These are phyloP conservation scores for Ambrosia trifida DNA, from an alignment of 129 eudicot species.

Conservation along the genomic window DNA sequence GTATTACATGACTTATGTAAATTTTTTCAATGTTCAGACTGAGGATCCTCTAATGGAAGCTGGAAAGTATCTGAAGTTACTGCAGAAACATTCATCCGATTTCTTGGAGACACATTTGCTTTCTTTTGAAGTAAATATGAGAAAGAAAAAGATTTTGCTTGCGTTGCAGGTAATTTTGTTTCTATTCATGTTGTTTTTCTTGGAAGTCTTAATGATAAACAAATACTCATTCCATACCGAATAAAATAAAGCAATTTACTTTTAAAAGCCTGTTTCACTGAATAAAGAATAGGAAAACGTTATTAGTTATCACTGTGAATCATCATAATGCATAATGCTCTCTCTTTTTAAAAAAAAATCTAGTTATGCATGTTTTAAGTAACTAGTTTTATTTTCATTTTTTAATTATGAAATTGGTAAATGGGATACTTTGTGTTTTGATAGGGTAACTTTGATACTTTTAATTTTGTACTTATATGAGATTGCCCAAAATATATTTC, in stretches of 20 bases:
- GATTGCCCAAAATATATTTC: neutral
- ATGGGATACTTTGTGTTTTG: neutral
- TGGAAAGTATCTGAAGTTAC: constrained; percentile 86
- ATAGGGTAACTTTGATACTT: neutral
- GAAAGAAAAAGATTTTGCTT: constrained; percentile 80
- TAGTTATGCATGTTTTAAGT: neutral
- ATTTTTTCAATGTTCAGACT: constrained; percentile 33
- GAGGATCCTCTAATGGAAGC: constrained; percentile 95
- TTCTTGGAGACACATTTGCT: constrained; percentile 84
- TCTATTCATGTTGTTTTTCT: neutral
- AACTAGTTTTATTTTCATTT: neutral
- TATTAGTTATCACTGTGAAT: neutral
- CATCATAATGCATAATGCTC: neutral
- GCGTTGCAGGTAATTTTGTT: constrained; percentile 71
- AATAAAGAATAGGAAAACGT: neutral
- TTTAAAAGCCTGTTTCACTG: neutral
- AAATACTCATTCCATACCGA: neutral
- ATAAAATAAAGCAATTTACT: neutral
- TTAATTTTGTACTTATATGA: neutral
- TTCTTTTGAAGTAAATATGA: constrained; percentile 92
- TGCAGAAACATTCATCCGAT: constrained; percentile 88
- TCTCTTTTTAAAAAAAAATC: neutral
- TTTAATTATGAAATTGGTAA: neutral
- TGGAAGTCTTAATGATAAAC: neutral
- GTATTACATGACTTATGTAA: neutral